Base-by-base conservation (phyloP, 2,329 filamentous ascomycete genomes). In the Aspergillus sp. region DNA sequence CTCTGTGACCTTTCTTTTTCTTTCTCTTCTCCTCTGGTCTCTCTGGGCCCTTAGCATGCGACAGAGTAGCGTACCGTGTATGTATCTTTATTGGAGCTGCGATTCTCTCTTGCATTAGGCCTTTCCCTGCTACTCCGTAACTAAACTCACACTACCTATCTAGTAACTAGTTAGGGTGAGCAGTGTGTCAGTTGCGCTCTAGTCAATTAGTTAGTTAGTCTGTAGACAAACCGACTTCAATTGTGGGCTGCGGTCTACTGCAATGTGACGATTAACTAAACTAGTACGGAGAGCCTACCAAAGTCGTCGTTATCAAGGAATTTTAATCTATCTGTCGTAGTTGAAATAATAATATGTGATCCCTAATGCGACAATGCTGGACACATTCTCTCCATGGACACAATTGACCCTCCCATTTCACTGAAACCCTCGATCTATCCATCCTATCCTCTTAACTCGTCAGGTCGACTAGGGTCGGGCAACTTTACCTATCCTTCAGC, bases 1-100 rank as follows among this genome's bases (percentile, higher is more conserved):
- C 63, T 51, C 57, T 43, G 53, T 36, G 48, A 59, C 48, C 49
- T 54, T 63, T 63, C 55, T 61, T 55, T 28, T 58, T 47, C 28
- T 45, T 30, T 53, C 36, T 50, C 41, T 43, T 55, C 53, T 61
- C 45, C 61, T 17, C 53, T 32, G 25, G 10, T 51, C 47, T 25
- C 15, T 28, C 15, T 49, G 47, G 47, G 47, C 15, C 25, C 45
- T 28, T 28, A 25, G 47, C 28, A 50, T 50, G 47, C 47, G 47
- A 50, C 23, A 15, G 17, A 50, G 28, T 21, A 28, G 47, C 47
- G 47, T 50, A 30, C 25, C 47, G 47, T 28, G 28, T 50, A n/a
- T 25, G 23, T 17, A 32, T 50, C 47, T 2, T 50, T 9, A 17
- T 32, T 30, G 13, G 23, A 32, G 47, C 45, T 28, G 45, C 17